Evolutionary conservation across 306 rosid genomes (phyloP).

Genomic region (Coriaria nepalensis): DNA sequence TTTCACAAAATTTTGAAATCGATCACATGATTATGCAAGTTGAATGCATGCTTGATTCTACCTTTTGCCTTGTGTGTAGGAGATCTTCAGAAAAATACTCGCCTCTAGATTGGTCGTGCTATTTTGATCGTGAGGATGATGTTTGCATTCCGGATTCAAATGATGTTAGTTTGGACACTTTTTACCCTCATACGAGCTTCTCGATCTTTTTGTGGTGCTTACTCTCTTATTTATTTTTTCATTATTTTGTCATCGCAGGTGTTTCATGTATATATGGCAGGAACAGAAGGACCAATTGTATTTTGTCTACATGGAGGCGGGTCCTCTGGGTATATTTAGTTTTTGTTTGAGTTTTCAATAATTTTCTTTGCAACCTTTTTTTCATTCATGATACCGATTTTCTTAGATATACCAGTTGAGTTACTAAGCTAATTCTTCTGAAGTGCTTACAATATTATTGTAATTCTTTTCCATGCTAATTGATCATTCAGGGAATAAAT

Average conservation of each 20-base stretch:
- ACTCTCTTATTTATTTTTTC: constrained; percentile 7
- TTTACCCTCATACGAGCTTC: neutral
- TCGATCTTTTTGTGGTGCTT: constrained; percentile 8
- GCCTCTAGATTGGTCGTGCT: constrained; percentile 52
- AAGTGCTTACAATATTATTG: too few species aligned
- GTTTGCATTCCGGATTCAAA: constrained; percentile 46
- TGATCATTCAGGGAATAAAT: too few species aligned
- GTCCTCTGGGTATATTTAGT: constrained; percentile 62
- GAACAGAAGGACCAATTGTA: constrained; percentile 92
- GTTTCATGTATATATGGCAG: constrained; percentile 85
- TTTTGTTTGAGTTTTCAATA: neutral
- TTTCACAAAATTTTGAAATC: neutral
- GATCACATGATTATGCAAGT: too few species aligned
- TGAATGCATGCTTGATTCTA: neutral
- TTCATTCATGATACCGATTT: too few species aligned
- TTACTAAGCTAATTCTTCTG: too few species aligned
- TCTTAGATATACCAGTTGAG: too few species aligned
- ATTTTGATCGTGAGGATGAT: constrained; percentile 67
- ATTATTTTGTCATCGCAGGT: too few species aligned
- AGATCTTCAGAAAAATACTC: constrained; percentile 44
- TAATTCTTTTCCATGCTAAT: too few species aligned
- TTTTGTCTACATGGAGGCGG: constrained; percentile 97
- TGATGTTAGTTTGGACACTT: constrained; percentile 33
- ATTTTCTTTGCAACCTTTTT: too few species aligned
- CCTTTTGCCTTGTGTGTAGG: constrained; percentile 22